Evolutionary conservation across 768 basidiomycete genomes (phyloP), one percentile per base, ranked within the genome.

Genomic region (Mycena rosella): DNA sequence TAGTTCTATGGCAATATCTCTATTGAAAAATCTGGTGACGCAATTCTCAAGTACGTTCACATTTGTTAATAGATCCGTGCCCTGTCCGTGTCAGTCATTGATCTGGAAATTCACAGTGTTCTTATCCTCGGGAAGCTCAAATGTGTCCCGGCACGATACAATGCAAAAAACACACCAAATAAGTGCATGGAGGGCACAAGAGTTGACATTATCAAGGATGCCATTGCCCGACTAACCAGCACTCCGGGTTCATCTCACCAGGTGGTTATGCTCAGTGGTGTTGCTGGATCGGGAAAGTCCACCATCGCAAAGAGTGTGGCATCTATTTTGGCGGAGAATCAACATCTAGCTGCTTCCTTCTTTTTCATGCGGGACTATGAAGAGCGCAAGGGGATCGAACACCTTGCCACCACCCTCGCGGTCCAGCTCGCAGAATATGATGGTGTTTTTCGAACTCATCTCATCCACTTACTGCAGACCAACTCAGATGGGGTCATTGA

Each of bases 261-360:
- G 11, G 5, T 34, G 32, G 32, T 34, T 11, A 34, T 34, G 32
- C 11, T 34, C 6, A 34, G 32, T 11, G 32, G 32, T 11, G 6
- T 5, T 4, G 20, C 40, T 7, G 20, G 20, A 5, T 42, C 15
- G 8, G 49, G 49, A 5, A 51, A 51, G 14, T 51, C 49, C 10
- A 51, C 51, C 17, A 52, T 51, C 18, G 49, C 49, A 30, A 51
- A 51, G 49, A 51, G n/a, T 29, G 49, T 51, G 14, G 49, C 49
- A 11, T 29, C 26, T 15, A 51, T 15, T 29, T 18, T 51, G 17
- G 49, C 49, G 14, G 49, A 51, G 11, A 17, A 29, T 7, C 26
- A 13, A 51, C 29, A 30, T n/a, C 49, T 51, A 2, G 49, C 49
- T 27, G 49, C 49, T 8, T 51, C 49, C 29, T 51, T 51, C 18